Evolutionary conservation across 495 filamentous ascomycete genomes (phyloP).

Genomic region (Xylaria flabelliformis): DNA sequence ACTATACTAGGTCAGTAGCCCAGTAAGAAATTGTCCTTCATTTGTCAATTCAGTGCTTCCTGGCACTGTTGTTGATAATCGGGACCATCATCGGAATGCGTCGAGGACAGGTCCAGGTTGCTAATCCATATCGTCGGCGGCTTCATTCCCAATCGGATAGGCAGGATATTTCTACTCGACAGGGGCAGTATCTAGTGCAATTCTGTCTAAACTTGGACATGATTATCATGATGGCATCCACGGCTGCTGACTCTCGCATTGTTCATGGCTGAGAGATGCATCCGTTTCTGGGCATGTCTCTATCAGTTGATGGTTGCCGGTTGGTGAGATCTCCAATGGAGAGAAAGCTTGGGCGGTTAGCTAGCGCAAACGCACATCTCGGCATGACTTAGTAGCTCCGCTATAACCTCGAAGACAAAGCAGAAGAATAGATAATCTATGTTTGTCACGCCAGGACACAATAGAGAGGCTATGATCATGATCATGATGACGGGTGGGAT

Average conservation of each 20-base stretch:
- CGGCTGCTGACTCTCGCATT: slow-evolving; percentile 1
- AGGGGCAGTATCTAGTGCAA: slow-evolving; percentile 11
- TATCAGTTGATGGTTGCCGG: neutral
- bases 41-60: neutral
- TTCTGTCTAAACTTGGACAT: slow-evolving; percentile 15
- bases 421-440: slow-evolving; percentile 7
- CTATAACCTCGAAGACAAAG: neutral
- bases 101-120: neutral
- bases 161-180: slow-evolving; percentile 1
- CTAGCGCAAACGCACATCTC: neutral
- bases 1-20: neutral
- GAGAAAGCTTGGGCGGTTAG: slow-evolving; percentile 2
- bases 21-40: slow-evolving; percentile 2
- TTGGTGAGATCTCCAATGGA: slow-evolving; percentile 7
- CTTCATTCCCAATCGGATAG: slow-evolving; percentile 11
- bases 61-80: neutral
- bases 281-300: neutral
- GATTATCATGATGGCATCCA: neutral
- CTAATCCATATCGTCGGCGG: neutral
- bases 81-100: neutral
- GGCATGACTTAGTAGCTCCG: slow-evolving; percentile 1
- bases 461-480: slow-evolving; percentile 22
- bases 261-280: neutral
- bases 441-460: slow-evolving; percentile 1
- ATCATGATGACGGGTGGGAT: slow-evolving; percentile 9